phyloP scores from a whole-genome alignment of 2,329 filamentous ascomycete genomes.

The Thielaviopsis euricoi region DNA sequence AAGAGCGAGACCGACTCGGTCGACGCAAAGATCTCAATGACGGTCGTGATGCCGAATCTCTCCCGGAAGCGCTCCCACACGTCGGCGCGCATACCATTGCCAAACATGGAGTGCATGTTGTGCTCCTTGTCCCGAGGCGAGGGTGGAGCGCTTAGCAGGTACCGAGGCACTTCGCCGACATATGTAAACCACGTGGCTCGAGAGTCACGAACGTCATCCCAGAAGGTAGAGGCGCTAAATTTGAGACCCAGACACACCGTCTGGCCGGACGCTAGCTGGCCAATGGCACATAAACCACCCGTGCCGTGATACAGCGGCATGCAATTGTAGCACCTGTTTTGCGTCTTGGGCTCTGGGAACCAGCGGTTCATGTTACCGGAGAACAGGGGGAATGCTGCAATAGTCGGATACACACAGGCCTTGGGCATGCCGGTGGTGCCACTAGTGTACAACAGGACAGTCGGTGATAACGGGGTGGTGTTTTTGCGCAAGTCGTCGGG shows the following conservation, averaged over 20 bases:
- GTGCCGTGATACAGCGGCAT: conserved; percentile 69
- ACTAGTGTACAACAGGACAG: conserved; percentile 55
- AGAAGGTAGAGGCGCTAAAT: conserved; percentile 56
- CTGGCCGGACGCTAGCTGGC: conserved; percentile 32
- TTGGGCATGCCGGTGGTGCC: conserved; percentile 66
- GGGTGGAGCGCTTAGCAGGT: conserved; percentile 51
- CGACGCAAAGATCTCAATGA: conserved; percentile 63
- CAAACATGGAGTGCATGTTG: conserved; percentile 41
- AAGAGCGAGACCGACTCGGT: conserved; percentile 54
- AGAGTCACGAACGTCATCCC: conserved; percentile 52
- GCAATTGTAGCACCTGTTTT: conserved; percentile 49
- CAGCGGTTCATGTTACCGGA: conserved; percentile 13
- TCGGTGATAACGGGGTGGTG: conserved; percentile 35
- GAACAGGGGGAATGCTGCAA: conserved; percentile 19
- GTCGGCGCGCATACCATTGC: conserved; percentile 52
- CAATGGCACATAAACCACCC: conserved; percentile 42
- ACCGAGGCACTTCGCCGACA: conserved; percentile 62
- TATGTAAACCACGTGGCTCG: conserved; percentile 57
- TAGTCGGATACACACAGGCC: conserved; percentile 43
- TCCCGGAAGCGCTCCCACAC: conserved; percentile 50
- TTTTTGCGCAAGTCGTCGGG: conserved; percentile 36
- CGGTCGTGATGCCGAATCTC: conserved; percentile 43
- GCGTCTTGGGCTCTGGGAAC: conserved; percentile 17
- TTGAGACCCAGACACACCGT: conserved; percentile 47
- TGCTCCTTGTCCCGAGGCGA: conserved; percentile 44